These are phyloP conservation scores for Strobilomyces confusus DNA, from an alignment of 768 basidiomycete species.

Conservation along the genomic window DNA sequence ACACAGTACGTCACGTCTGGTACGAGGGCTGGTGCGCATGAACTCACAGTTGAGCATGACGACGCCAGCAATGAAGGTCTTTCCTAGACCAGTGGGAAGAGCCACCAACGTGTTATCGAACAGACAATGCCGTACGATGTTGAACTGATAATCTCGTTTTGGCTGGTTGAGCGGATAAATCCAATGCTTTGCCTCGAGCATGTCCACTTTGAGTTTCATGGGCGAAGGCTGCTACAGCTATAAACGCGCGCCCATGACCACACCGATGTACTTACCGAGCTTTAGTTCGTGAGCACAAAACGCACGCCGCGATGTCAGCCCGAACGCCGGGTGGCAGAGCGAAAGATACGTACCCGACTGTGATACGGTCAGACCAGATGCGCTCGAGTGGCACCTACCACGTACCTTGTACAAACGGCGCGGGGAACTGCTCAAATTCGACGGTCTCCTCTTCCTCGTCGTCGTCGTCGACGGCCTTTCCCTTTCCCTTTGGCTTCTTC, in stretches of 20 bases:
- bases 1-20: slow-evolving; percentile 2
- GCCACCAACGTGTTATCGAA: slow-evolving; percentile 94
- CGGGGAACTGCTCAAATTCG: slow-evolving; percentile 83
- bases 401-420: slow-evolving; percentile 69
- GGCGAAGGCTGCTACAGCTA: slow-evolving; percentile 48
- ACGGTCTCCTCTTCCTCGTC: slow-evolving; percentile 58
- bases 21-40: neutral
- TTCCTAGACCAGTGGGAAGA: slow-evolving; percentile 93
- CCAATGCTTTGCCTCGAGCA: slow-evolving; percentile 81
- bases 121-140: slow-evolving; percentile 80
- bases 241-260: neutral
- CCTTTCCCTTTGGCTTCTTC: slow-evolving; percentile 52
- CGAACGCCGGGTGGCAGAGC: neutral
- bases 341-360: slow-evolving; percentile 49
- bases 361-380: slow-evolving; percentile 10
- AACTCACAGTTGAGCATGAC: slow-evolving; percentile 89
- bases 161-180: slow-evolving; percentile 87
- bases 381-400: slow-evolving; percentile 10
- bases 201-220: slow-evolving; percentile 76
- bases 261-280: slow-evolving; percentile 26
- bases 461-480: slow-evolving; percentile 49
- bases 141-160: slow-evolving; percentile 91
- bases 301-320: slow-evolving; percentile 2
- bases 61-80: slow-evolving; percentile 96
- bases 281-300: slow-evolving; percentile 11